Evolutionary conservation across 2,329 filamentous ascomycete species (phyloP).

Genomic region (Ciborinia camelliae): DNA sequence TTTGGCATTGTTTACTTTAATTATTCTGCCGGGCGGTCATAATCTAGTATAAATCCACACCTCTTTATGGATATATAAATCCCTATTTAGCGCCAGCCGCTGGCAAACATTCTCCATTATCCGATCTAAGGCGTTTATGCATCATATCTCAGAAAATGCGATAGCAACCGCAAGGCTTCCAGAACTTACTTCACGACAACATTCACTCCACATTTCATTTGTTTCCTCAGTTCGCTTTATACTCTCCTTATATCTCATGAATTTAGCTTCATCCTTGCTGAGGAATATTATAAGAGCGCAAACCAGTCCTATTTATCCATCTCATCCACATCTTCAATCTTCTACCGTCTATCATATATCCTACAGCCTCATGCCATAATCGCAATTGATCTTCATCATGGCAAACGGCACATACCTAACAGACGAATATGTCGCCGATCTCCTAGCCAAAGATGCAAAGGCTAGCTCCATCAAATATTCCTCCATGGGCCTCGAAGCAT

Average conservation of each 20-base stretch:
- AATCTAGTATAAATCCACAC: neutral
- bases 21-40: slow-evolving; percentile 8
- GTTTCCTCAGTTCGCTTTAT: neutral
- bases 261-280: too few species aligned
- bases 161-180: slow-evolving; percentile 9
- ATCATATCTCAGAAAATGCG: neutral
- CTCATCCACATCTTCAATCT: neutral
- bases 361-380: neutral
- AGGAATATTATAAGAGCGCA: neutral
- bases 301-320: neutral
- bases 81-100: too few species aligned
- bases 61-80: neutral
- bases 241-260: neutral
- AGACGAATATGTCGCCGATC: slow-evolving; percentile 74
- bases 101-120: neutral
- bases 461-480: slow-evolving; percentile 72
- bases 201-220: neutral
- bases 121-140: neutral
- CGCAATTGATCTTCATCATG: neutral
- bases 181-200: neutral
- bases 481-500: slow-evolving; percentile 68
- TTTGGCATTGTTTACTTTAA: slow-evolving; percentile 26
- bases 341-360: too few species aligned
- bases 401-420: slow-evolving; percentile 44
- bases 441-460: slow-evolving; percentile 78